Evolutionary conservation across 768 basidiomycete species (phyloP).

Genomic region (Tephrocybe sp.): DNA sequence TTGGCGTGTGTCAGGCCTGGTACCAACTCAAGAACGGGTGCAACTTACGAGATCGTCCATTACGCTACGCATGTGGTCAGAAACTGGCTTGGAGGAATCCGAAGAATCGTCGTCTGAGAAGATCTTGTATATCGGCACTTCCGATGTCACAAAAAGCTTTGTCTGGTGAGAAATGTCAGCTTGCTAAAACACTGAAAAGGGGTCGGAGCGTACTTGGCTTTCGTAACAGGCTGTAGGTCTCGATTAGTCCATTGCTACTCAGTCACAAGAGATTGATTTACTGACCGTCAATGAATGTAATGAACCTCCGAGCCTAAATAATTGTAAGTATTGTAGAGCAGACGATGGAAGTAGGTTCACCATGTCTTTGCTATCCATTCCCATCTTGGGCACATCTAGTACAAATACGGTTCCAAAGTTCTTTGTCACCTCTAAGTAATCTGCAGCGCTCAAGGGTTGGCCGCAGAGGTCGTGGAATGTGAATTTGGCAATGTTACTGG

Average conservation of each 20-base stretch:
- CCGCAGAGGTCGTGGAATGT: constrained; percentile 86
- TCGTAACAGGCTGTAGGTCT: constrained; percentile 77
- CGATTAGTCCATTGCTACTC: background rate
- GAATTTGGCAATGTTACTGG: constrained; percentile 80
- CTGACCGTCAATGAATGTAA: constrained; percentile 93
- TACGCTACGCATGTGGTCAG: constrained; percentile 87
- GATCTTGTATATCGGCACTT: constrained; percentile 87
- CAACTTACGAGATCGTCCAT: constrained; percentile 90
- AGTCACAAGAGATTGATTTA: constrained; percentile 14
- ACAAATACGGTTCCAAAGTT: constrained; percentile 89
- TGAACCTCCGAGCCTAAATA: constrained; percentile 84
- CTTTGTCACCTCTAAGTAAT: constrained; percentile 92
- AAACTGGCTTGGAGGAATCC: constrained; percentile 42
- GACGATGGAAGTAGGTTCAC: constrained; percentile 35
- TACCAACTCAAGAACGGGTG: constrained; percentile 8
- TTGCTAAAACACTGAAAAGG: background rate
- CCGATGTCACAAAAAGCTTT: constrained; percentile 88
- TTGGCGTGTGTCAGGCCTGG: constrained; percentile 4
- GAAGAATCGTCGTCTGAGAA: constrained; percentile 72
- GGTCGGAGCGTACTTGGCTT: constrained; percentile 57
- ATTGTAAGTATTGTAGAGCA: background rate
- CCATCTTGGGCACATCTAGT: constrained; percentile 86
- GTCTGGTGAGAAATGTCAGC: constrained; percentile 48
- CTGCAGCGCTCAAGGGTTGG: constrained; percentile 87
- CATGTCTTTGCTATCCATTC: constrained; percentile 82